Evolutionary conservation across 208 protist species (phyloP).

Genomic region (Acanthamoeba polyphaga): DNA sequence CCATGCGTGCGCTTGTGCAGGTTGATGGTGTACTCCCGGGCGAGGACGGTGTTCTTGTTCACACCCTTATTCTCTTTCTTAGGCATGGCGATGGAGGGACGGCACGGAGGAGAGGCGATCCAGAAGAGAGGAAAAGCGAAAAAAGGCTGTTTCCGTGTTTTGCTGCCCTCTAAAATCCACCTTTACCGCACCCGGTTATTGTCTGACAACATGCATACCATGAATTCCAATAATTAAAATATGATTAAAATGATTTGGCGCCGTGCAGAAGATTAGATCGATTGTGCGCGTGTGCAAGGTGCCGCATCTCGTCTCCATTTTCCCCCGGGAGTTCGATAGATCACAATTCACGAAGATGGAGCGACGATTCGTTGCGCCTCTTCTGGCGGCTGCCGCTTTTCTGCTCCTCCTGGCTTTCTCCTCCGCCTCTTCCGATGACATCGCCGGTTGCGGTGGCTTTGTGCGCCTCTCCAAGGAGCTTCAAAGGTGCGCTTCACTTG

Average conservation of each 20-base stretch:
- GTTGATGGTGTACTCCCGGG: conserved; percentile 98
- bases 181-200: not conserved
- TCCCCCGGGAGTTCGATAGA: not conserved
- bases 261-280: not conserved
- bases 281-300: not conserved
- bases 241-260: not conserved
- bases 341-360: not conserved
- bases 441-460: conserved; percentile 62
- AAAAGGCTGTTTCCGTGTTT: conserved; percentile 10
- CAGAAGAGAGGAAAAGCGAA: conserved; percentile 74
- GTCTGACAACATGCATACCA: not conserved
- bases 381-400: not conserved
- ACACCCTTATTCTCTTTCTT: conserved; percentile 82
- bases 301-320: conserved; percentile 40
- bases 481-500: conserved; percentile 17
- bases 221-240: not conserved
- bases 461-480: conserved; percentile 70
- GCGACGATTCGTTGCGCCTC: not conserved
- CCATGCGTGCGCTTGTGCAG: conserved; percentile 96
- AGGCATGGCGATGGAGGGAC: conserved; percentile 68
- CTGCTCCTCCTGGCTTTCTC: conserved; percentile 1
- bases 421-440: conserved; percentile 51
- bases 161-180: conserved; percentile 20
- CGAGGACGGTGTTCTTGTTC: conserved; percentile 86
- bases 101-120: conserved; percentile 66